Conservation (phyloP, 768 basidiomycete species). For the Kwoniella sp. region DNA sequence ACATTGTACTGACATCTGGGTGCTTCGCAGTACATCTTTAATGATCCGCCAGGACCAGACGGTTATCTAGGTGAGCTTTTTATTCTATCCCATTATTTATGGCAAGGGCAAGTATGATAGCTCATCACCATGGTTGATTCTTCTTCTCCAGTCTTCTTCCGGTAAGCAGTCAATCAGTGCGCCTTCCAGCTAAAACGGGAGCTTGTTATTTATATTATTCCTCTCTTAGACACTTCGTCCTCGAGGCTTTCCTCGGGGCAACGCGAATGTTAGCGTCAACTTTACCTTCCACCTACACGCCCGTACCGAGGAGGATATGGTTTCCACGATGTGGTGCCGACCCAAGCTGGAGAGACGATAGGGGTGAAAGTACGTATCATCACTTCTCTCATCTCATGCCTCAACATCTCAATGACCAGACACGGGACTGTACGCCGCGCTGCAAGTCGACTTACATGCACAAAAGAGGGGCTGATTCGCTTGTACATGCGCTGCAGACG, state of each 20-base stretch:
- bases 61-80: slow-evolving; percentile 34
- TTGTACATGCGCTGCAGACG: no score
- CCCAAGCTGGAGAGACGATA: slow-evolving; percentile 36
- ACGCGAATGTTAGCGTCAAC: slow-evolving; percentile 32
- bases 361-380: slow-evolving; percentile 31
- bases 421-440: no score
- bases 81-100: no score
- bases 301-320: slow-evolving; percentile 37
- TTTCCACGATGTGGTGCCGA: slow-evolving; percentile 36
- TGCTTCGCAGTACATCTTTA: slow-evolving; percentile 42
- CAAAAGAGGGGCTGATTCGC: no score
- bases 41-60: slow-evolving; percentile 37
- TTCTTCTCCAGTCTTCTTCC: slow-evolving; percentile 33
- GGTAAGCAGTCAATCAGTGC: slow-evolving; percentile 5
- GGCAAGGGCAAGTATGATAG: no score
- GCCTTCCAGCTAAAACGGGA: no score
- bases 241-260: slow-evolving; percentile 46
- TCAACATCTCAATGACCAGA: no score
- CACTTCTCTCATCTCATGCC: neutral
- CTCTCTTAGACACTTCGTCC: slow-evolving; percentile 36
- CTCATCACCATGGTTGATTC: no score
- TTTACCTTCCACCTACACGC: slow-evolving; percentile 4
- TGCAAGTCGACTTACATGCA: no score
- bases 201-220: no score
- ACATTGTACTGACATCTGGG: neutral